phyloP scores from a whole-genome alignment of 2,329 filamentous ascomycete species.

The Scedosporium minutisporum region DNA sequence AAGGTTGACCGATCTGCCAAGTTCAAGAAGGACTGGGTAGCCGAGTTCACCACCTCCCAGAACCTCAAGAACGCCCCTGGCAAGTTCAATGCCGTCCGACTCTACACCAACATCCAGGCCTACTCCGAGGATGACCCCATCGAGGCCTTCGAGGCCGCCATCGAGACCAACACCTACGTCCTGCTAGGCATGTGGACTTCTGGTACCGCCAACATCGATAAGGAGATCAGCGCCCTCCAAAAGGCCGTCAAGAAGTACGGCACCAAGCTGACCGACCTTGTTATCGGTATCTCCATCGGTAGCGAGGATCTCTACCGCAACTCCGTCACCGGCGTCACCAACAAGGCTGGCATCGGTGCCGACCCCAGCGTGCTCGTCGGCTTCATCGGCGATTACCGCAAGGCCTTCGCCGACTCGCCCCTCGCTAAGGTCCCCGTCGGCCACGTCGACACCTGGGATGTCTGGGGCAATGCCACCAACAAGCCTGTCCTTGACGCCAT shows the following conservation, averaged over 20 bases:
- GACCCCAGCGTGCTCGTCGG: conserved; percentile 50
- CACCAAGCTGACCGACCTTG: conserved; percentile 49
- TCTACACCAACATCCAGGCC: conserved; percentile 60
- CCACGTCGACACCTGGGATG: conserved; percentile 86
- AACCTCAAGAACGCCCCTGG: conserved; percentile 53
- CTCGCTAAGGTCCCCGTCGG: conserved; percentile 55
- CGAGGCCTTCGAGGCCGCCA: conserved; percentile 70
- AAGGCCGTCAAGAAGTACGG: conserved; percentile 62
- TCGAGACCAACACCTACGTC: conserved; percentile 67
- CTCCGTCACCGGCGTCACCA: conserved; percentile 58
- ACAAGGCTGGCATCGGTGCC: conserved; percentile 52
- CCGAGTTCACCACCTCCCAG: conserved; percentile 58
- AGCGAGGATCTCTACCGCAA: conserved; percentile 79
- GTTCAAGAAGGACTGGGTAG: conserved; percentile 55
- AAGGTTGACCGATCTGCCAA: conserved; percentile 52
- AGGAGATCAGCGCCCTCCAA: conserved; percentile 66
- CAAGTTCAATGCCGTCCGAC: conserved; percentile 56
- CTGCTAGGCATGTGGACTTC: conserved; percentile 81
- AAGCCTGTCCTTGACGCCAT: conserved; percentile 54
- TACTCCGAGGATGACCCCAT: conserved; percentile 53
- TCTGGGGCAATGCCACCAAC: conserved; percentile 67
- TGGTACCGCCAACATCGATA: conserved; percentile 51
- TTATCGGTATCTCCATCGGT: conserved; percentile 78
- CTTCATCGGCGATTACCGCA: conserved; percentile 63
- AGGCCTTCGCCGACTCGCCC: conserved; percentile 51